Percentiles rank a stretch among this genome's conserved stretches.
phyloP scores from a whole-genome alignment of 768 basidiomycete genomes.

The Pulveroboletus sp. region DNA sequence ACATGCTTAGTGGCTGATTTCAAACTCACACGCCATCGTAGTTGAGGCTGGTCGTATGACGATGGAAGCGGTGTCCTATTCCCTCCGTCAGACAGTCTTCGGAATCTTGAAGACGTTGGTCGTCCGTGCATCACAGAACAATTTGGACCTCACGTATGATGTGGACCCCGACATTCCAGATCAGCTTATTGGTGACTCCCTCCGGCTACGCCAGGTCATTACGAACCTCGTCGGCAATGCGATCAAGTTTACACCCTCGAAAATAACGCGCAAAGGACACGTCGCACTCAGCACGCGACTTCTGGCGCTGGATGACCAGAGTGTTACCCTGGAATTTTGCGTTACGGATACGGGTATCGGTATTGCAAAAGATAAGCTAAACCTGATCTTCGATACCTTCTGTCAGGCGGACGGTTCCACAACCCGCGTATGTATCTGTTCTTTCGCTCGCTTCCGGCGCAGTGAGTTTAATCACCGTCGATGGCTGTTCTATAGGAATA shows the following conservation, averaged over 20 bases:
- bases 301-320: conserved; percentile 72
- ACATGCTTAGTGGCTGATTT: background rate
- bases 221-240: conserved; percentile 95
- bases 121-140: conserved; percentile 95
- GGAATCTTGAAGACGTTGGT: conserved; percentile 97
- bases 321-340: conserved; percentile 92
- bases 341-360: conserved; percentile 98
- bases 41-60: conserved; percentile 99
- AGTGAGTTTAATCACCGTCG: conserved; percentile 15
- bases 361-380: conserved; percentile 96
- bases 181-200: conserved; percentile 93
- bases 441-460: conserved; percentile 6
- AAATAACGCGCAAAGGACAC: conserved; percentile 74
- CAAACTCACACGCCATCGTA: conserved; percentile 31
- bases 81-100: conserved; percentile 93
- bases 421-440: conserved; percentile 60
- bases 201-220: conserved; percentile 91
- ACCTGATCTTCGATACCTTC: conserved; percentile 98
- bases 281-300: conserved; percentile 87
- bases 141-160: conserved; percentile 93
- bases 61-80: conserved; percentile 99
- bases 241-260: conserved; percentile 92
- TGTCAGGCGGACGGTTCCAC: conserved; percentile 99
- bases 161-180: conserved; percentile 95
- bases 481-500: conserved; percentile 65